Percentiles rank a stretch among this genome's conserved stretches.
phyloP scores from a whole-genome alignment of 169 alveolate species.

The Cryptosporidium canis region DNA sequence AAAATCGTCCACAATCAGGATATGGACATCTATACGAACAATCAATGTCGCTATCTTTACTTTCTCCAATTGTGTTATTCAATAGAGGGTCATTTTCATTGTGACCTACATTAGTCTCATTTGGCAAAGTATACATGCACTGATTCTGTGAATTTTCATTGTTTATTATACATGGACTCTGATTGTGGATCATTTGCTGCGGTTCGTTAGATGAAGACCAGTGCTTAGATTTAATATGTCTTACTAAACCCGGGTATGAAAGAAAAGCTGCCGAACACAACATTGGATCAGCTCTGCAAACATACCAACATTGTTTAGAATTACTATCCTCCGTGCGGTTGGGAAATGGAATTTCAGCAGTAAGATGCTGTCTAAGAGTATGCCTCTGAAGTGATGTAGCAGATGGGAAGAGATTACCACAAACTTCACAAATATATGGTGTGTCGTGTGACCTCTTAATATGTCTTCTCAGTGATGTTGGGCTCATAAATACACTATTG shows the following conservation, averaged over 20 bases:
- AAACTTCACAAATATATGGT: conserved; percentile 69
- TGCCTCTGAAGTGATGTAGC: conserved; percentile 72
- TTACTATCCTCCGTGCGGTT: conserved; percentile 70
- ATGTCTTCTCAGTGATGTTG: conserved; percentile 68
- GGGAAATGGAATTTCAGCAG: conserved; percentile 74
- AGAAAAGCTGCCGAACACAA: conserved; percentile 70
- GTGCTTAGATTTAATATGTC: conserved; percentile 70
- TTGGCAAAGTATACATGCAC: conserved; percentile 41
- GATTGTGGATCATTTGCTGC: conserved; percentile 29
- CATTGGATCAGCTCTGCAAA: conserved; percentile 73
- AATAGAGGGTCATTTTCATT: conserved; percentile 59
- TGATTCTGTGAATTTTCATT: conserved; percentile 47
- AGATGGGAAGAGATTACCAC: conserved; percentile 70
- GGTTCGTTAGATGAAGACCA: conserved; percentile 68
- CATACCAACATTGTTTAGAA: conserved; percentile 71
- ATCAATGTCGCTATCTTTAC: conserved; percentile 66
- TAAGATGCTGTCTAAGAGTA: conserved; percentile 69
- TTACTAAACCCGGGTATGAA: conserved; percentile 68
- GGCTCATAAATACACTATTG: conserved; percentile 70
- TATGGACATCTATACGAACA: conserved; percentile 73
- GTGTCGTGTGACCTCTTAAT: conserved; percentile 71
- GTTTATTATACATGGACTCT: conserved; percentile 49
- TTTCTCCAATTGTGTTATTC: conserved; percentile 56
- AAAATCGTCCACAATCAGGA: conserved; percentile 72
- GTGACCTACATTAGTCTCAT: conserved; percentile 51